Evolutionary conservation across 345 rosid species (phyloP).

Genomic region (Dipteronia sinensis): DNA sequence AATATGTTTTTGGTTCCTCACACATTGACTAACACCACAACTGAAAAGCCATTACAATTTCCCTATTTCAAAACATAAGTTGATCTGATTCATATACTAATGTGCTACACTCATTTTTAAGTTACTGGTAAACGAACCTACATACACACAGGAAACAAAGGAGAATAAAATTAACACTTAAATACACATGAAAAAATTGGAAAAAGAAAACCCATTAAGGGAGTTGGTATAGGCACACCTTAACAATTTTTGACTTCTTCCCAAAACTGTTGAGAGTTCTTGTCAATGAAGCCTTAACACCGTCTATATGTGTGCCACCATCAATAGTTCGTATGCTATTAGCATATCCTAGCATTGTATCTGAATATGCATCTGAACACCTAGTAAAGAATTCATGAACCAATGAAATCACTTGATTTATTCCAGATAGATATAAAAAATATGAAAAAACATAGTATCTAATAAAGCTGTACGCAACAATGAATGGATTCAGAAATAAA

Average conservation of each 20-base stretch:
- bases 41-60: neutral
- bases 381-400: constrained; percentile 41
- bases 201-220: neutral
- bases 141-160: neutral
- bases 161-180: neutral
- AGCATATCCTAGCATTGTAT: constrained; percentile 92
- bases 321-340: constrained; percentile 96
- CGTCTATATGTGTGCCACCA: constrained; percentile 98
- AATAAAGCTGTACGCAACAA: neutral
- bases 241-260: constrained; percentile 78
- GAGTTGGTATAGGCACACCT: constrained; percentile 50
- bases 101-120: neutral
- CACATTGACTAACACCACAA: neutral
- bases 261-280: constrained; percentile 87
- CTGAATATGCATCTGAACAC: constrained; percentile 98
- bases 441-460: neutral
- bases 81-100: neutral
- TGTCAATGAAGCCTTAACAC: constrained; percentile 85
- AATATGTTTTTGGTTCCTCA: neutral
- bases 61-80: neutral
- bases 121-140: neutral
- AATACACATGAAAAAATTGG: neutral
- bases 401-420: constrained; percentile 16
- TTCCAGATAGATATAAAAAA: neutral
- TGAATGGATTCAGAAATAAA: neutral